A percentile compares a stretch with the other conserved stretches of the same genome.
These are phyloP conservation scores for Chaetomium fimeti DNA, from an alignment of 495 filamentous ascomycete species.

Conservation along the genomic window DNA sequence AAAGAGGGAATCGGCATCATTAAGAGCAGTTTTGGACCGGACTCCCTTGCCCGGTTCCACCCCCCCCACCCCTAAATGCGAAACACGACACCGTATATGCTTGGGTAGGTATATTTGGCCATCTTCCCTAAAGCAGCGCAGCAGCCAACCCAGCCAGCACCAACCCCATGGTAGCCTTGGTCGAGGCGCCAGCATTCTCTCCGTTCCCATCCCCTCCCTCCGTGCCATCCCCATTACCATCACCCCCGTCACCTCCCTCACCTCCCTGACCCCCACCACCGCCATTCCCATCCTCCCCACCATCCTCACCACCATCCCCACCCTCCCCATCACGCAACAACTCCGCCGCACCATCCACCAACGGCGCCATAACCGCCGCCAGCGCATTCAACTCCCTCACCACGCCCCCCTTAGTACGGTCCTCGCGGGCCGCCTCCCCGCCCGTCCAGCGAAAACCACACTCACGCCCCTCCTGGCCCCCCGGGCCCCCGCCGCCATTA, in stretches of 20 bases:
- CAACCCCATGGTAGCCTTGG: not conserved
- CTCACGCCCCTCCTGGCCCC: slow-evolving; percentile 44
- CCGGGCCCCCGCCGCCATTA: slow-evolving; percentile 53
- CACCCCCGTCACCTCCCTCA: not conserved
- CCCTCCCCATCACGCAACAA: not conserved
- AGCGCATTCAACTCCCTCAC: not conserved
- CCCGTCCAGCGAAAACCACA: slow-evolving; percentile 58
- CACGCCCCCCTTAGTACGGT: not conserved
- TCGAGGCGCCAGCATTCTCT: not conserved
- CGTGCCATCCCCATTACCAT: not conserved
- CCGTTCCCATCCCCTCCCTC: not conserved
- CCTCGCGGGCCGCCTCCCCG: not conserved
- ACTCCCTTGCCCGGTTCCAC: too few species aligned
- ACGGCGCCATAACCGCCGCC: not conserved
- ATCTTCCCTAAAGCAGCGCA: not conserved
- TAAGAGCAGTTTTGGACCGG: too few species aligned
- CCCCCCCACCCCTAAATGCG: too few species aligned
- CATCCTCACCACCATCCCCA: not conserved
- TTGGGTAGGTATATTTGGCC: not conserved
- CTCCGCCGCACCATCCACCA: not conserved
- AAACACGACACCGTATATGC: not conserved
- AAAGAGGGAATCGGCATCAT: too few species aligned
- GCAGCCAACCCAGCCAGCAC: slow-evolving; percentile 1
- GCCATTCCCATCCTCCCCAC: not conserved
- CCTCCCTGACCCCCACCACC: not conserved